Evolutionary conservation across 805 yeast species (phyloP).

Genomic region (Teunomyces gatunensis): DNA sequence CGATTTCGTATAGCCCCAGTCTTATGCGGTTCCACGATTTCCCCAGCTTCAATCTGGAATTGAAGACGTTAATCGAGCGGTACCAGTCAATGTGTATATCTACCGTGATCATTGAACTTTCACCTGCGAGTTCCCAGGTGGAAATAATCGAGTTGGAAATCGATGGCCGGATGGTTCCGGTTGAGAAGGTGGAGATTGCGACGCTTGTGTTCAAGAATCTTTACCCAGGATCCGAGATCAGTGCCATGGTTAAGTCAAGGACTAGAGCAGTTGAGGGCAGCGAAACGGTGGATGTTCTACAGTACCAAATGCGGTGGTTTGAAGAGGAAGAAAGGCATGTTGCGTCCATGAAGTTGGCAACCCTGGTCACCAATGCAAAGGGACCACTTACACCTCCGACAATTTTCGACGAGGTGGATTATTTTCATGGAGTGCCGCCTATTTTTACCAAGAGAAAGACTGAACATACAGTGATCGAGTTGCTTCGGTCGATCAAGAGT

Average conservation of each 20-base stretch:
- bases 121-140: slow-evolving; percentile 13
- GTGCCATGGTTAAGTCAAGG: slow-evolving; percentile 13
- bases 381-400: slow-evolving; percentile 6
- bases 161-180: slow-evolving; percentile 19
- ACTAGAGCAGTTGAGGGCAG: slow-evolving; percentile 1
- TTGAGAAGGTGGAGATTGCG: slow-evolving; percentile 7
- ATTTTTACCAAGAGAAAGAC: slow-evolving; percentile 33
- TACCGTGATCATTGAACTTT: slow-evolving; percentile 17
- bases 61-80: slow-evolving; percentile 11
- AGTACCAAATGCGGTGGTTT: slow-evolving; percentile 10
- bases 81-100: slow-evolving; percentile 23
- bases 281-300: neutral
- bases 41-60: slow-evolving; percentile 14
- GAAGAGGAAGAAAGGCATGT: slow-evolving; percentile 2
- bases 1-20: slow-evolving; percentile 15
- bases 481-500: neutral
- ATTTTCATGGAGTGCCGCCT: slow-evolving; percentile 8
- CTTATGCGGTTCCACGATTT: slow-evolving; percentile 17
- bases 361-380: neutral
- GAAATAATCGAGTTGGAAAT: slow-evolving; percentile 20
- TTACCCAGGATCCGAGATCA: slow-evolving; percentile 13
- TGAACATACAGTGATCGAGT: slow-evolving; percentile 27
- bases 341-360: neutral
- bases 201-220: slow-evolving; percentile 14
- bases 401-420: neutral